A percentile compares a stretch with the other conserved stretches of the same genome.
These are phyloP conservation scores for Crithidia bombi DNA, from an alignment of 208 protist genomes.

Conservation along the genomic window DNA sequence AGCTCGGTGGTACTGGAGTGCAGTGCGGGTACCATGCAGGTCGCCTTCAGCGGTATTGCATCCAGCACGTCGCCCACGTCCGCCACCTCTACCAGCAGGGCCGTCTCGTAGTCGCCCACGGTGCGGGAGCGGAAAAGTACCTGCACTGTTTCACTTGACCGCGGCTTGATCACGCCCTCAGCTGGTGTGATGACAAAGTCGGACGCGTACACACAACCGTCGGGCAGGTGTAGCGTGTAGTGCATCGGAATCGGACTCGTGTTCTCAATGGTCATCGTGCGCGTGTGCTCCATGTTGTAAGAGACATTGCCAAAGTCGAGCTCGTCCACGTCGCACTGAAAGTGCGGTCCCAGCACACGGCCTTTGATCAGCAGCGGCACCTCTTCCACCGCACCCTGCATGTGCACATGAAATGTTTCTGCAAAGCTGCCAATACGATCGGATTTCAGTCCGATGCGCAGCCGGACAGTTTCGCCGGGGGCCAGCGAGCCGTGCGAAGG, in stretches of 20 bases:
- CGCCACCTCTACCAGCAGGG: constrained; percentile 93
- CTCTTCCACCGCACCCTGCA: constrained; percentile 82
- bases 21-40: constrained; percentile 89
- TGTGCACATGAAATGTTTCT: constrained; percentile 89
- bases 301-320: constrained; percentile 95
- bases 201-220: constrained; percentile 46
- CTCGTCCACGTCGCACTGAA: constrained; percentile 91
- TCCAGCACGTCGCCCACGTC: constrained; percentile 91
- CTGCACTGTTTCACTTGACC: constrained; percentile 57
- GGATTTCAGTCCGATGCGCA: constrained; percentile 83
- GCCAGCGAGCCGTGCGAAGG: constrained; percentile 77
- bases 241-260: constrained; percentile 95
- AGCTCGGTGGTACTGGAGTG: constrained; percentile 61
- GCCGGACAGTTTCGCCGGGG: constrained; percentile 59
- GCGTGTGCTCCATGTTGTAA: constrained; percentile 88
- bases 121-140: constrained; percentile 85
- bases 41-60: constrained; percentile 83
- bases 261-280: constrained; percentile 87
- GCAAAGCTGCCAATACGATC: constrained; percentile 90
- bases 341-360: constrained; percentile 92
- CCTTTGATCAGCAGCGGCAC: constrained; percentile 87
- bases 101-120: constrained; percentile 78
- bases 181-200: constrained; percentile 83
- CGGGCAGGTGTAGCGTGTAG: constrained; percentile 82
- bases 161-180: constrained; percentile 71